A percentile compares a stretch with the other conserved stretches of the same genome.
phyloP scores from a whole-genome alignment of 2,329 filamentous ascomycete genomes.

The Talaromyces funiculosus region DNA sequence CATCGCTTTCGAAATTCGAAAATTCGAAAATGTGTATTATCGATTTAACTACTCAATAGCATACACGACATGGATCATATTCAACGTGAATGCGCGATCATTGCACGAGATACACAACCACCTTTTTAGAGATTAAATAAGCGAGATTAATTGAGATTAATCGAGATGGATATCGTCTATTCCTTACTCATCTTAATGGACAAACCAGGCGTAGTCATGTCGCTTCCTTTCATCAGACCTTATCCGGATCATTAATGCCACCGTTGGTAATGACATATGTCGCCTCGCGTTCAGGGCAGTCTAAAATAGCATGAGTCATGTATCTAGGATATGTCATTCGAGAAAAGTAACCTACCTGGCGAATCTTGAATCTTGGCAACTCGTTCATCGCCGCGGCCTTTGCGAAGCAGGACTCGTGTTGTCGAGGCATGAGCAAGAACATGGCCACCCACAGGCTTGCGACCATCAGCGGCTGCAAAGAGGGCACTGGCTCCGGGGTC shows the following conservation, averaged over 20 bases:
- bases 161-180: not conserved
- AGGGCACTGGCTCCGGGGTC: slow-evolving; percentile 64
- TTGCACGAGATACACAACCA: not conserved
- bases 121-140: not conserved
- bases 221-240: slow-evolving; percentile 37
- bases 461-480: slow-evolving; percentile 62
- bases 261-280: slow-evolving; percentile 66
- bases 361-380: slow-evolving; percentile 66
- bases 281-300: slow-evolving; percentile 63
- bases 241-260: slow-evolving; percentile 63
- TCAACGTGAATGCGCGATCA: not conserved
- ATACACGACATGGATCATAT: not conserved
- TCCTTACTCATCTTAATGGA: not conserved
- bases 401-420: slow-evolving; percentile 60
- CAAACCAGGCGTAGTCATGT: not conserved
- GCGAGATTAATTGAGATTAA: not conserved
- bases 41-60: not conserved
- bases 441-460: slow-evolving; percentile 63
- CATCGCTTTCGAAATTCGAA: not conserved
- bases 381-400: slow-evolving; percentile 63
- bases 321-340: not conserved
- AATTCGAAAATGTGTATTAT: not conserved
- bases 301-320: slow-evolving; percentile 32
- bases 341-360: slow-evolving; percentile 46
- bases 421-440: slow-evolving; percentile 64